Evolutionary conservation across 1,139 yeast genomes (phyloP), one percentile per base, ranked within the genome.

Genomic region (Blastobotrys niveus): DNA sequence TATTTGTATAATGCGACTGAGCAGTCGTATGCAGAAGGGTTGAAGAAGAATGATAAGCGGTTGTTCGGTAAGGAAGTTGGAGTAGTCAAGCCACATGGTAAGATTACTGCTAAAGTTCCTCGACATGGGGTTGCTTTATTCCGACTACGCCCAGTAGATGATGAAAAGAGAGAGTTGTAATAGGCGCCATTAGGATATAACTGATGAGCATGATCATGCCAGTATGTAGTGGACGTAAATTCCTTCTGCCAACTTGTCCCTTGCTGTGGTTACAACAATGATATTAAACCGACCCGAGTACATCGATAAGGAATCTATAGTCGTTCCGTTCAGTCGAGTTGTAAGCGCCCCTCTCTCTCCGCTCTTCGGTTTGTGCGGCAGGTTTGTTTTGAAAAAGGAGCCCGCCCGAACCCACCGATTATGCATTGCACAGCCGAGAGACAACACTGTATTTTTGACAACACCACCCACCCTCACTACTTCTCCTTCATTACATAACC

Each of bases 1-100:
- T 32, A 38, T 12, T 35, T 38, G 38, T 30, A 27, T 26, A 48
- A 49, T 26, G 42, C 44, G 15, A 42, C 49, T 2, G 45, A 40
- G 17, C 32, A 33, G 36, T 37, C 44, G 36, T 49, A 49, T 26
- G 51, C 48, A 4, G 48, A 46, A 32, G 52, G 52, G 2, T 20
- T 49, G 15, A 40, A 22, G 10, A 40, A 39, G 9, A 39, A 35
- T n/a, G 51, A 49, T 27, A 44, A 48, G 12, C 31, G 37, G 10
- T 27, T 49, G 39, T 32, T 49, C 8, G 52, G 52, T 6, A 38
- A 42, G 37, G 37, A 48, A 29, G 39, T 49, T 20, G 51, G 49
- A 18, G 31, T 29, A 14, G 49, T 48, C 20, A 20, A 39, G 10
- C 38, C 48, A 1, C 34, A 37, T 2, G 52, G 52, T 5, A 24